Evolutionary conservation across 371 early-diverging fungal genomes (phyloP), one percentile per base, ranked within the genome.

Genomic region (Blastocladiella emersonii): DNA sequence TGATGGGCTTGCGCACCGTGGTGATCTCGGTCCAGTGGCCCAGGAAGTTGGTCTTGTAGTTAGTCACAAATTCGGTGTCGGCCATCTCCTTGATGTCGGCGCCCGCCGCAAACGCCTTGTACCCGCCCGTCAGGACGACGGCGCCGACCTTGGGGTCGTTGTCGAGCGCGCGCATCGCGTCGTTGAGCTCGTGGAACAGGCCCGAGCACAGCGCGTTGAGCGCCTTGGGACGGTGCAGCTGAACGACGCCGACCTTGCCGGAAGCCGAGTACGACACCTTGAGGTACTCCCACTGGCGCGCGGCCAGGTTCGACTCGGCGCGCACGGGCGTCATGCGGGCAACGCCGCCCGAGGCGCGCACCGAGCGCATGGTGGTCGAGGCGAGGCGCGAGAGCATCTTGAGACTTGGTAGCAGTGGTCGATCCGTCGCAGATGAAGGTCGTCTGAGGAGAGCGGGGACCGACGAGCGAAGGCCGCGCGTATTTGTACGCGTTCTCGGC

Each of bases 61-160:
- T 92, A 51, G 83, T 77, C 63, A 91, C 80, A 67, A 88, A 93
- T 63, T 82, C 82, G 56, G 86, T 79, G 63, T 87, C 86, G 75
- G 80, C 81, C 98, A 98, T 98, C 76, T 98, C 96, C 82, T 95
- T 94, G 75, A 98, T 98, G 73, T 98, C 98, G 59, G 98, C 98
- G 61, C 98, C 98, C 61, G 98, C 45, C 1, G 97, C 96, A 84
- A 96, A 97, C 17, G 94, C 95, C 73, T 88, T 89, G 72, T 92
- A 89, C 72, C 86, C 89, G 57, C 98, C 98, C 48, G 98, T 98
- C 53, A 98, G 70, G 56, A 98, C 95, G 62, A 96, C 84, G 56
- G 94, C 91, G 67, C 95, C 93, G 66, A 97, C 83, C 35, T 72
- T 72, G 7, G 72, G 69, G 71, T 95, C 88, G 49, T 72, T 72